phyloP scores from a whole-genome alignment of 2,329 filamentous ascomycete species.

The Akanthomyces uredinophilus region DNA sequence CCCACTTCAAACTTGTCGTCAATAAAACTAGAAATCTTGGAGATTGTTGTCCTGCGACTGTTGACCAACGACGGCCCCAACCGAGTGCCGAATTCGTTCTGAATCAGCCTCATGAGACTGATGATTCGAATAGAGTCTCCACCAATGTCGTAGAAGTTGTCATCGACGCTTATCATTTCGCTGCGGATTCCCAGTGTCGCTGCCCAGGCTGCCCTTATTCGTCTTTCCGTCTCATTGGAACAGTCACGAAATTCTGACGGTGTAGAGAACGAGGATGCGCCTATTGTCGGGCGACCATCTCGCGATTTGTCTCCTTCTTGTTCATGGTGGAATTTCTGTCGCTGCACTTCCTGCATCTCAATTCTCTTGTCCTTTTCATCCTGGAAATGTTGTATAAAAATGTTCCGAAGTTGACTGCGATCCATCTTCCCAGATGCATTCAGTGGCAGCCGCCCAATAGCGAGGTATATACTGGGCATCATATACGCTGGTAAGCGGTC shows the following conservation, averaged over 20 bases:
- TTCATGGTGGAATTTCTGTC: neutral
- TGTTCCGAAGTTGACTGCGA: constrained; percentile 27
- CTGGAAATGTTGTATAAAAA: neutral
- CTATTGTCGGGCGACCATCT: too few relatives aligned
- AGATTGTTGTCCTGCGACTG: constrained; percentile 19
- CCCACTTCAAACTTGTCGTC: neutral
- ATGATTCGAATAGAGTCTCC: constrained; percentile 13
- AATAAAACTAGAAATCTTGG: constrained; percentile 16
- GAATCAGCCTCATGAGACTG: neutral
- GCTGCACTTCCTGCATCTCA: neutral
- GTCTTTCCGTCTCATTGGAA: neutral
- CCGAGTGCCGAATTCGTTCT: constrained; percentile 14
- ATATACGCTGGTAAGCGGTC: constrained; percentile 29
- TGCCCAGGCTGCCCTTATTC: neutral
- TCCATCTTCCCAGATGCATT: constrained; percentile 40
- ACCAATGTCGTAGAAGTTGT: constrained; percentile 8
- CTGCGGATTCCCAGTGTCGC: neutral
- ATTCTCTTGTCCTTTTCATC: neutral
- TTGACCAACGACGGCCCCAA: constrained; percentile 18
- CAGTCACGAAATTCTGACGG: neutral
- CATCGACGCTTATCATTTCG: neutral
- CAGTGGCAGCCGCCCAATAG: constrained; percentile 35
- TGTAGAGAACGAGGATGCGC: neutral
- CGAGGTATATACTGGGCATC: constrained; percentile 38
- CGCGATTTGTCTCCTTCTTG: neutral